Conservation (phyloP, 2,329 filamentous ascomycete species). For the Neobulgaria alba region DNA sequence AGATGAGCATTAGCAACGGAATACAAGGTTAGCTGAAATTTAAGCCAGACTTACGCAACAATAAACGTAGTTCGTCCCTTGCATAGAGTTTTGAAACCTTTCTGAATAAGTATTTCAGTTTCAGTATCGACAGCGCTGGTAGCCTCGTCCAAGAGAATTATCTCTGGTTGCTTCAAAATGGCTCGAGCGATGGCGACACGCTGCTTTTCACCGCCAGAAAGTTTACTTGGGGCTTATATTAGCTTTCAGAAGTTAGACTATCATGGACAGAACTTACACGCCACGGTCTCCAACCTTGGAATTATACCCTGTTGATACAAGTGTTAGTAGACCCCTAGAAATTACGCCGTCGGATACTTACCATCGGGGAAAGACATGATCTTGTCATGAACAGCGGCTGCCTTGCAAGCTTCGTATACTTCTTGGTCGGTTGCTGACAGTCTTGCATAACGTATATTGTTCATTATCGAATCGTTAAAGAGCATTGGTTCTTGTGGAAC, state of each 20-base stretch:
- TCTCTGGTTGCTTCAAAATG: conserved; percentile 85
- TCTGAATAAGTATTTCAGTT: conserved; percentile 88
- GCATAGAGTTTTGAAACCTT: conserved; percentile 37
- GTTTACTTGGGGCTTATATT: conserved; percentile 58
- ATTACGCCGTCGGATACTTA: conserved; percentile 31
- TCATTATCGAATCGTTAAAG: conserved; percentile 43
- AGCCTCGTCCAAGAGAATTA: conserved; percentile 89
- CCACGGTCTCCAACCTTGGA: conserved; percentile 36
- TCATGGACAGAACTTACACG: conserved; percentile 47
- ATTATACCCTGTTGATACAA: conserved; percentile 30
- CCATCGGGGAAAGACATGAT: conserved; percentile 47
- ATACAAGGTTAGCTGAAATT: no score
- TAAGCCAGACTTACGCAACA: conserved; percentile 27
- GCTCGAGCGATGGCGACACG: conserved; percentile 81
- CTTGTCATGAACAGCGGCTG: conserved; percentile 51
- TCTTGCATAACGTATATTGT: conserved; percentile 27
- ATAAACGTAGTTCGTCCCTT: conserved; percentile 40
- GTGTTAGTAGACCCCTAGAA: background rate
- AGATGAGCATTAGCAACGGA: background rate
- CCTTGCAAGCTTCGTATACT: conserved; percentile 40
- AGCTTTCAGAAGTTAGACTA: conserved; percentile 30
- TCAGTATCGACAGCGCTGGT: conserved; percentile 92
- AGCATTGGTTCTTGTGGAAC: conserved; percentile 49
- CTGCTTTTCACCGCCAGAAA: conserved; percentile 83
- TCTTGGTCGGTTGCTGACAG: conserved; percentile 23